Percentiles rank a stretch among this genome's conserved stretches.
Evolutionary conservation across 768 basidiomycete genomes (phyloP).

Genomic region (Boletus vinaceobasis): DNA sequence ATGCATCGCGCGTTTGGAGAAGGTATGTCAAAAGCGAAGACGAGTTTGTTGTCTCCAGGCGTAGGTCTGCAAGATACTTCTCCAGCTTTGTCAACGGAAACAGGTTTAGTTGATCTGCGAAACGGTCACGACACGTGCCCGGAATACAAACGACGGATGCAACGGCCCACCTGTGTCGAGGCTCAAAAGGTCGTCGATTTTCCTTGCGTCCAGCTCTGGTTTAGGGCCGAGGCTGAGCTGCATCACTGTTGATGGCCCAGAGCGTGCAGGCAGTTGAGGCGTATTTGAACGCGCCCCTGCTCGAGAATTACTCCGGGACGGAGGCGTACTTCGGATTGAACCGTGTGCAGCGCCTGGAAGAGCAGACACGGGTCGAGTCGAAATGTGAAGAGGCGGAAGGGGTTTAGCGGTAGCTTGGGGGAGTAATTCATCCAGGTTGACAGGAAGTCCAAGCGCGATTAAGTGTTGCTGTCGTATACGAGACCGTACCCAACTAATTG

Average conservation of each 20-base stretch:
- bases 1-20: constrained; percentile 73
- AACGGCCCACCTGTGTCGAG: constrained; percentile 60
- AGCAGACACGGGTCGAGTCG: constrained; percentile 76
- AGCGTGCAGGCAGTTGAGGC: constrained; percentile 40
- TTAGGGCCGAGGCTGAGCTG: constrained; percentile 66
- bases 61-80: constrained; percentile 62
- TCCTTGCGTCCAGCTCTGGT: constrained; percentile 67
- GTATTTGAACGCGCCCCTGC: constrained; percentile 46
- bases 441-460: constrained; percentile 88
- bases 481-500: constrained; percentile 94
- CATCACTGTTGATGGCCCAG: constrained; percentile 27
- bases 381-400: constrained; percentile 78
- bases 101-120: constrained; percentile 65
- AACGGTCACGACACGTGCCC: constrained; percentile 4
- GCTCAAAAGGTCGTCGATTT: constrained; percentile 62
- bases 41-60: constrained; percentile 67
- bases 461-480: constrained; percentile 87
- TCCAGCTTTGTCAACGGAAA: constrained; percentile 68
- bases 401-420: constrained; percentile 61
- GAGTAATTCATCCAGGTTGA: constrained; percentile 91
- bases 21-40: constrained; percentile 77
- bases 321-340: constrained; percentile 24
- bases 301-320: constrained; percentile 45
- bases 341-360: constrained; percentile 62
- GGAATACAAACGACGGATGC: neutral